Evolutionary conservation across 345 rosid species (phyloP).

Genomic region (Pelargonium nanum): DNA sequence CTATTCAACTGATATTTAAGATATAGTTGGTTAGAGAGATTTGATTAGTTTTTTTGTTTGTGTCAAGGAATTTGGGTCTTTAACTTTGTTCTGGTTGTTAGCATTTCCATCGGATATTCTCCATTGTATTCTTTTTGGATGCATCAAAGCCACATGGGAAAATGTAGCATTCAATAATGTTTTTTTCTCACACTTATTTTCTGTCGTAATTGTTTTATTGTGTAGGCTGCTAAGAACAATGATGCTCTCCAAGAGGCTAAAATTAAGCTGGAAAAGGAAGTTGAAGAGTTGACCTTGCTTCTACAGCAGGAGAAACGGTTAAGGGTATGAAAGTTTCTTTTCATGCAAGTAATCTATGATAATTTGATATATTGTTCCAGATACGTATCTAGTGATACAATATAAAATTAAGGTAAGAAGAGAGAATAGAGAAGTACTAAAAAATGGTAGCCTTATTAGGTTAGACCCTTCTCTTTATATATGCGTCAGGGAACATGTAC

Average conservation of each 20-base stretch:
- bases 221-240: conserved; percentile 91
- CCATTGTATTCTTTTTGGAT: not conserved
- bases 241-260: conserved; percentile 97
- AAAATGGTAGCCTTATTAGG: too few relatives aligned
- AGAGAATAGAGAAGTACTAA: too few relatives aligned
- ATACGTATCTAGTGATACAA: conserved; percentile 3
- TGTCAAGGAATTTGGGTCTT: not conserved
- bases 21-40: not conserved
- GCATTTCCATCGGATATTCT: not conserved
- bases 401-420: too few relatives aligned
- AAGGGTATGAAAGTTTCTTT: conserved; percentile 39
- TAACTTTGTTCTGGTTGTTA: not conserved
- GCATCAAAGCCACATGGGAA: not conserved
- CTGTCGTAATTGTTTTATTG: conserved; percentile 5
- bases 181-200: not conserved
- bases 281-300: conserved; percentile 80
- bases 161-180: not conserved
- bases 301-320: conserved; percentile 74
- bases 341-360: not conserved
- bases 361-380: not conserved
- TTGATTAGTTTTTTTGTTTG: not conserved
- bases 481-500: too few relatives aligned
- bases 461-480: too few relatives aligned
- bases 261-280: conserved; percentile 78
- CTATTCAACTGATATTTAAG: not conserved